Evolutionary conservation across 345 rosid genomes (phyloP), one percentile per base, ranked within the genome.

Genomic region (Syzygium jambos): DNA sequence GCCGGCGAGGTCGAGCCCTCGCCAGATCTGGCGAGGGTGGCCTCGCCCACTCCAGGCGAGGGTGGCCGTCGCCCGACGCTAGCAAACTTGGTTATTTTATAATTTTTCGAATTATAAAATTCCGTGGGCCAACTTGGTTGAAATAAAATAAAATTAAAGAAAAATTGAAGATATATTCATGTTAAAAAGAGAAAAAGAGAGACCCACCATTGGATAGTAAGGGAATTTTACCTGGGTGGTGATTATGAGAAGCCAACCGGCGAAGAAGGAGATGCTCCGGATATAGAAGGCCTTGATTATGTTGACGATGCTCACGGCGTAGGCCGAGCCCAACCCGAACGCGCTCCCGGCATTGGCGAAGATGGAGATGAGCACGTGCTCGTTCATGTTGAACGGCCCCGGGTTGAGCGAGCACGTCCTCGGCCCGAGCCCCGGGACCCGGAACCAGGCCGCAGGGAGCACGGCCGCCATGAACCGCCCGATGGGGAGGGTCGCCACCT

Each of bases 311-410:
- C 84, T 21, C 38, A 77, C 78, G 0, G 87, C 89, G 7, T 73
- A 88, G 52, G 89, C 56, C 34, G 89, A 16, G 10, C 89, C 89
- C 6, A 73, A 49, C n/a, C 89, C 89, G 38, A 85, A 84, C 13
- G 86, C 89, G 49, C 82, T 84, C 52, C 89, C 89, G 23, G 89
- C 89, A 73, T 87, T 87, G 29, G 87, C 89, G 51, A 85, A 87
- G 82, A 87, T 87, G 15, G 85, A 61, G 68, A 87, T 87, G 25
- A 87, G 87, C 22, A 87, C 87, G 23, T 87, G 89, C 68, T 85
- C 89, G 84, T 87, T 87, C 54, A 87, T 38, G 84, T 87, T 87
- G 52, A 87, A 87, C 12, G 89, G 89, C 3, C 89, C 85, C 3
- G 89, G 89, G 73, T 87, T 87, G 84, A 87, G 54, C 6, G 89